A percentile compares a stretch with the other conserved stretches of the same genome.
Evolutionary conservation across 768 basidiomycete genomes (phyloP).

Genomic region (Pisolithus orientalis): DNA sequence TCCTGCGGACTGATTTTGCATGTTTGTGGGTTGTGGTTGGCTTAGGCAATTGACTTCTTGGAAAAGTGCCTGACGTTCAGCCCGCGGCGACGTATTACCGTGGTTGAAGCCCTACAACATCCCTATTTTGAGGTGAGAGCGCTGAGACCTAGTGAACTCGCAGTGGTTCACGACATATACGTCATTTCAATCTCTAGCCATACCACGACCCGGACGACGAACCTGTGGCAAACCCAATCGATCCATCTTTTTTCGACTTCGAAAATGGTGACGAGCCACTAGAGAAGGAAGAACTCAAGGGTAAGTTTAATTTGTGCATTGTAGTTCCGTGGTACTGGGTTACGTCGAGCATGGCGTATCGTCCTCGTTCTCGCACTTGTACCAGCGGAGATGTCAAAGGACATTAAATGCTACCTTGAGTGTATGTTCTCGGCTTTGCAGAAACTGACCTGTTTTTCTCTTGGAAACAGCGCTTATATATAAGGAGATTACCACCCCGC

Average conservation of each 20-base stretch:
- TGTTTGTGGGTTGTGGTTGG: background rate
- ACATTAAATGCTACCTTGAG: background rate
- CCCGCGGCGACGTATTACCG: conserved; percentile 84
- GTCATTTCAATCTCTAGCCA: conserved; percentile 38
- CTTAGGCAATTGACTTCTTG: conserved; percentile 68
- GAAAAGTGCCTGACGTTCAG: conserved; percentile 79
- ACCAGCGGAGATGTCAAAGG: too few relatives aligned
- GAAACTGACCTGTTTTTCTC: background rate
- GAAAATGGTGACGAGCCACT: conserved; percentile 57
- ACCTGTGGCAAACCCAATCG: conserved; percentile 68
- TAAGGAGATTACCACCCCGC: conserved; percentile 36
- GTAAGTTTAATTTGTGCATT: conserved; percentile 26
- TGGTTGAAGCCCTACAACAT: conserved; percentile 81
- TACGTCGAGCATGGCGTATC: background rate
- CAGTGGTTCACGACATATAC: background rate
- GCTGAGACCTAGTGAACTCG: background rate
- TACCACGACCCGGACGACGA: conserved; percentile 91
- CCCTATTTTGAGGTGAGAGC: conserved; percentile 73
- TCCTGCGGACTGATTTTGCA: background rate
- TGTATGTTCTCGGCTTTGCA: background rate
- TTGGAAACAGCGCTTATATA: conserved; percentile 36
- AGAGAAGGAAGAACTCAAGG: conserved; percentile 65
- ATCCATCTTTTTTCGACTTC: conserved; percentile 80
- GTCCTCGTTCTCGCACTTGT: too few relatives aligned
- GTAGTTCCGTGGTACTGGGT: background rate